Evolutionary conservation across 352 stramenopile genomes (phyloP).

Genomic region (Phytophthora ohioensis): DNA sequence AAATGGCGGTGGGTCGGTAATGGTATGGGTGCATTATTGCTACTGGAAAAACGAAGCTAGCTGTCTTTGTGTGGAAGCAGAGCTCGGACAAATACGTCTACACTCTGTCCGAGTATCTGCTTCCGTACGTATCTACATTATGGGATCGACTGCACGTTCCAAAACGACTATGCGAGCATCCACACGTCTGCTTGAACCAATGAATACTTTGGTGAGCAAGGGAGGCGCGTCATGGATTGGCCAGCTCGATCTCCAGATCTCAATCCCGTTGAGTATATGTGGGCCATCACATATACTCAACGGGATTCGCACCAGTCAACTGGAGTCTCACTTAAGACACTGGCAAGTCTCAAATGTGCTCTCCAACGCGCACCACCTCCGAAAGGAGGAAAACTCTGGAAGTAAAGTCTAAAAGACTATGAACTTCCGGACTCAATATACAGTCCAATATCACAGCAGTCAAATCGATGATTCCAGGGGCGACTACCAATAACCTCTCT

Average conservation of each 20-base stretch:
- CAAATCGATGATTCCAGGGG: too few species aligned
- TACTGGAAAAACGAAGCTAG: slow-evolving; percentile 9
- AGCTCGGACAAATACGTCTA: slow-evolving; percentile 30
- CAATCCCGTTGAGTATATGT: slow-evolving; percentile 39
- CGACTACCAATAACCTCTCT: too few species aligned
- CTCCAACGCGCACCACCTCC: too few species aligned
- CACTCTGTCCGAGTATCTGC: slow-evolving; percentile 34
- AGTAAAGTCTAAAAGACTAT: too few species aligned
- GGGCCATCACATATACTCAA: too few species aligned
- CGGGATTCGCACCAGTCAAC: too few species aligned
- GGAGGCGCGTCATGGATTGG: slow-evolving; percentile 22
- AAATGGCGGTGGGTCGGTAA: too few species aligned
- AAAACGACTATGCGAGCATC: slow-evolving; percentile 42
- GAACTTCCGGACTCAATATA: too few species aligned
- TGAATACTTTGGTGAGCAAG: slow-evolving; percentile 24
- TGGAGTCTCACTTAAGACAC: too few species aligned
- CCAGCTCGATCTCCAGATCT: slow-evolving; percentile 29
- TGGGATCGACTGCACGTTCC: slow-evolving; percentile 30
- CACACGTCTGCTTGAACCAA: slow-evolving; percentile 22
- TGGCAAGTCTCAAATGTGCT: too few species aligned
- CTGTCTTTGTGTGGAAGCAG: slow-evolving; percentile 19
- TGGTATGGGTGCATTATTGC: slow-evolving; percentile 23
- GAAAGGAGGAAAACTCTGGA: too few species aligned
- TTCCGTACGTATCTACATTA: slow-evolving; percentile 33
- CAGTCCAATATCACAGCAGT: too few species aligned